Base-by-base conservation (phyloP, 2,329 filamentous ascomycete species). In the Ophiosphaerella korrae region DNA sequence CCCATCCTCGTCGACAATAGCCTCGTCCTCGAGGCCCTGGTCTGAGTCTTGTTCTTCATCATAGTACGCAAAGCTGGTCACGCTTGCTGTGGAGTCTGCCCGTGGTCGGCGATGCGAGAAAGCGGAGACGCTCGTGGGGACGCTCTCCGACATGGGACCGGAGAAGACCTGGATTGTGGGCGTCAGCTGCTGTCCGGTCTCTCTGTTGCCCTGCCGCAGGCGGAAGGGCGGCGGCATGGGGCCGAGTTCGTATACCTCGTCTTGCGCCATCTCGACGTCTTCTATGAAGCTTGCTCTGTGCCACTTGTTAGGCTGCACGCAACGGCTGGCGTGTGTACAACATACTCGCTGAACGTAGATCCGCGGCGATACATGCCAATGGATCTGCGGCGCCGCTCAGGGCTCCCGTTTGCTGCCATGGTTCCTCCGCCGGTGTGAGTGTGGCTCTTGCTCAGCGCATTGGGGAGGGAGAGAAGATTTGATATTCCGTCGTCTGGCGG, bases 241-340 rank as follows among this genome's bases (percentile, higher is more conserved):
- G 23, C 44, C 60, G 58, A 72, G 67, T 62, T 73, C 66, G 57
- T 62, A 65, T 69, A 94, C 90, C 84, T 97, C 93, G 72, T 96
- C 90, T 44, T 95, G 91, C 16, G 94, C 93, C 94, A 99, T 97
- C 73, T 97, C 93, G n/a, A 97, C 92, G 74, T 96, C 91, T 61
- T 91, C 91, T 63, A 96, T 88, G 62, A 97, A 87, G 75, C 90
- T 96, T 32, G 55, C 61, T 48, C 57, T 64, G 44, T 31, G 16
- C 40, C 11, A 42, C 32, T 11, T 45, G 50, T 67, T 48, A 63
- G 58, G 38, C 53, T 50, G 53, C 50, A 49, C 45, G 36, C 39
- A n/a, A 31, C 48, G 9, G 21, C 26, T 24, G 31, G 33, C 39
- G 26, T 29, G 26, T 12, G 48, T 48, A 35, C 39, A 42, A 57